phyloP scores from a whole-genome alignment of 805 yeast species.

The Blastobotrys chiropterorum region DNA sequence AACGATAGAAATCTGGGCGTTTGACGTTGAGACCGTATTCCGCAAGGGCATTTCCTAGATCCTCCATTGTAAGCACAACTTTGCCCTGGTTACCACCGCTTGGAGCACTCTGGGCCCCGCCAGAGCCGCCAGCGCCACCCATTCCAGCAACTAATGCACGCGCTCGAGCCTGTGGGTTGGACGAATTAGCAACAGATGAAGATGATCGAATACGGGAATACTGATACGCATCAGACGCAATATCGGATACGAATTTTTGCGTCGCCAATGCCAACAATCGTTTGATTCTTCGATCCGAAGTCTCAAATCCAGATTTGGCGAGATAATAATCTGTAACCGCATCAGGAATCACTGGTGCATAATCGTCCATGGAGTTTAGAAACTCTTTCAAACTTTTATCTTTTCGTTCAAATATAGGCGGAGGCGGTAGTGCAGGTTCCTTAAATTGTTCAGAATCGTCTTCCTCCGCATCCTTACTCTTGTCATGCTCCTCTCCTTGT shows the following conservation, averaged over 20 bases:
- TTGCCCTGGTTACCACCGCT: constrained; percentile 54
- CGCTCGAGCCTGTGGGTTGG: constrained; percentile 81
- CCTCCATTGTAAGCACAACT: constrained; percentile 87
- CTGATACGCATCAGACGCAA: constrained; percentile 95
- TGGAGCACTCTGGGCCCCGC: constrained; percentile 22
- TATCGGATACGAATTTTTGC: constrained; percentile 88
- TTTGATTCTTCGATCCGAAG: constrained; percentile 71
- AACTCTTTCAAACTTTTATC: constrained; percentile 58
- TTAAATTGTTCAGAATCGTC: constrained; percentile 21
- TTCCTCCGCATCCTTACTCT: constrained; percentile 25
- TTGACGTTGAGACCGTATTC: constrained; percentile 89
- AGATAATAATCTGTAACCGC: constrained; percentile 91
- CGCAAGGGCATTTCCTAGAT: constrained; percentile 81
- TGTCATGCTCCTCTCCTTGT: constrained; percentile 15
- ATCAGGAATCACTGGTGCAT: constrained; percentile 94
- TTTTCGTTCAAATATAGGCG: constrained; percentile 21
- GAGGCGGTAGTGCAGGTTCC: constrained; percentile 19
- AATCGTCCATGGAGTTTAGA: constrained; percentile 83
- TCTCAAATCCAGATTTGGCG: constrained; percentile 76
- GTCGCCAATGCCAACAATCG: constrained; percentile 89
- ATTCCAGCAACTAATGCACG: constrained; percentile 67
- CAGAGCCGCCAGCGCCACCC: constrained; percentile 35
- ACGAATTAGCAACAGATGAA: constrained; percentile 75
- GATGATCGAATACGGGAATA: constrained; percentile 88
- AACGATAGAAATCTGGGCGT: constrained; percentile 92